Evolutionary conservation across 2,329 filamentous ascomycete species (phyloP).

Genomic region (Cladosporium colombiae): DNA sequence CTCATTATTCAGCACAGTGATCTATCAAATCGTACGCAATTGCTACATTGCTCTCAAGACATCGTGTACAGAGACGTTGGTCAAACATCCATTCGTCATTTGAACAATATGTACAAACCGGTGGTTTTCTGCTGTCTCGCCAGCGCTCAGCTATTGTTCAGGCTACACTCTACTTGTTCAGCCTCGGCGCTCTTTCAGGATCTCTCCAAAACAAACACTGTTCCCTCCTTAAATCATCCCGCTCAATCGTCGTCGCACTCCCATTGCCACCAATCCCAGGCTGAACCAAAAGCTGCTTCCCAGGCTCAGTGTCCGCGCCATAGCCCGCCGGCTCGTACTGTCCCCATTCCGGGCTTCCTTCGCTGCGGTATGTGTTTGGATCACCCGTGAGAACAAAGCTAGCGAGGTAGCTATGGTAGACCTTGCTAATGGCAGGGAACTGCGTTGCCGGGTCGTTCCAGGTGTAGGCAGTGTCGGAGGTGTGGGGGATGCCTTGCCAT

Average conservation of each 20-base stretch:
- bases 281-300: slow-evolving; percentile 16
- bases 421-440: slow-evolving; percentile 7
- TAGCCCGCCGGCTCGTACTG: slow-evolving; percentile 8
- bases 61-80: no score
- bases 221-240: slow-evolving; percentile 6
- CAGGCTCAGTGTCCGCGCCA: background rate
- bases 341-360: slow-evolving; percentile 54
- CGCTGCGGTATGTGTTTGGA: slow-evolving; percentile 59
- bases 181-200: slow-evolving; percentile 12
- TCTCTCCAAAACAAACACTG: slow-evolving; percentile 20
- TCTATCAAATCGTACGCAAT: no score
- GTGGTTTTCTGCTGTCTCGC: background rate
- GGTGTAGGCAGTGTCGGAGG: slow-evolving; percentile 12
- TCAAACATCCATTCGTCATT: no score
- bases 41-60: no score
- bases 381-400: slow-evolving; percentile 68
- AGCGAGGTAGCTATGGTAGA: slow-evolving; percentile 63
- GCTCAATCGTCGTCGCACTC: slow-evolving; percentile 3
- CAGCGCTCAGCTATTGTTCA: background rate
- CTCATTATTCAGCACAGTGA: no score
- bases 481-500: slow-evolving; percentile 18
- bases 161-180: slow-evolving; percentile 13
- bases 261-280: background rate
- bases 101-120: background rate
- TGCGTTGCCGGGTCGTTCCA: slow-evolving; percentile 15